phyloP scores from a whole-genome alignment of 1,284 basidiomycete species.

The Pholiota adiposa region DNA sequence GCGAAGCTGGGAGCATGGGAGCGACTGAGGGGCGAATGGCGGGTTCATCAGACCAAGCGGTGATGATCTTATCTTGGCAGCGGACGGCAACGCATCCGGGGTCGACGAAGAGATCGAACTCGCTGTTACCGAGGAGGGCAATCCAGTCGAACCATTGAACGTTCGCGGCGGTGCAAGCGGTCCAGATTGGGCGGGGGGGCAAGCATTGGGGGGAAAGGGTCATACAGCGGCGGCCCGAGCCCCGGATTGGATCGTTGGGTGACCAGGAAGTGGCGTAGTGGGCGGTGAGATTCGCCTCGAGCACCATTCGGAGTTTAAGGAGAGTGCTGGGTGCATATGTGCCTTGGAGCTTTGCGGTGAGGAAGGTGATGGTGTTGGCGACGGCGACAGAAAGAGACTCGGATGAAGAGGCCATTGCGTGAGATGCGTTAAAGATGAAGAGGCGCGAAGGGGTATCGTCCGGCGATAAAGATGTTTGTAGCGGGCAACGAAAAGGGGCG shows the following conservation, averaged over 20 bases:
- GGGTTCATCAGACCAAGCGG: conserved; percentile 66
- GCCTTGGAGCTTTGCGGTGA: conserved; percentile 64
- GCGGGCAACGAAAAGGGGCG: conserved; percentile 15
- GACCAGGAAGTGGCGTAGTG: conserved; percentile 70
- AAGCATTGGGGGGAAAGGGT: conserved; percentile 67
- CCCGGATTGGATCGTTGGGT: conserved; percentile 61
- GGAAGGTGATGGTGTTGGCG: conserved; percentile 70
- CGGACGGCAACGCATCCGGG: conserved; percentile 75
- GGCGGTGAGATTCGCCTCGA: conserved; percentile 71
- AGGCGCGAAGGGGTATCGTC: conserved; percentile 53
- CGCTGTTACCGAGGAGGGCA: conserved; percentile 60
- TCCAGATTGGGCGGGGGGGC: conserved; percentile 71
- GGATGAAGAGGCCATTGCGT: conserved; percentile 45
- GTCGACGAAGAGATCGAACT: conserved; percentile 80
- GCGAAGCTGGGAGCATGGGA: conserved; percentile 22
- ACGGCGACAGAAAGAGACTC: conserved; percentile 66
- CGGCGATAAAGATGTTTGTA: conserved; percentile 56
- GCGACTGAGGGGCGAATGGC: conserved; percentile 22
- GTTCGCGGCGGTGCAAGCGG: conserved; percentile 66
- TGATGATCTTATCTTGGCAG: conserved; percentile 50
- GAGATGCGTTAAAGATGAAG: conserved; percentile 31
- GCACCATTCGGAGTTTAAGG: conserved; percentile 66
- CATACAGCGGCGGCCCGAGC: conserved; percentile 74
- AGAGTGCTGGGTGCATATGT: conserved; percentile 61
- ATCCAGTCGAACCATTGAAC: conserved; percentile 83